Evolutionary conservation across 2,329 filamentous ascomycete species (phyloP), one percentile per base, ranked within the genome.

Genomic region (Ustilaginoidea virens): DNA sequence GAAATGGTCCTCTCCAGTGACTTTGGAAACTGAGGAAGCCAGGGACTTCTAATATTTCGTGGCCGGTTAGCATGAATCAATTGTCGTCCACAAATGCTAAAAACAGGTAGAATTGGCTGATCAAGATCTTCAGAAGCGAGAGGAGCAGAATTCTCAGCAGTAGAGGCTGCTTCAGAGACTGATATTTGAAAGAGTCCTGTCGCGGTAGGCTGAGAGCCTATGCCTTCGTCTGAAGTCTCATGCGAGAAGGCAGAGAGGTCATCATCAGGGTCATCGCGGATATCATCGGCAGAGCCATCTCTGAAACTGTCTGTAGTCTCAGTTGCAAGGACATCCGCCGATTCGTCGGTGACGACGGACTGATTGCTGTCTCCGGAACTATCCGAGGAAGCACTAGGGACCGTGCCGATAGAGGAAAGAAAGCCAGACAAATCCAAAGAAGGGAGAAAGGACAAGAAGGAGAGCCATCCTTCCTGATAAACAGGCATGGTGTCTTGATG

Each of bases 21-120:
- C n/a, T 25, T 28, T 11, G 25, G 28, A 13, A 33, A 33, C 14
- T 28, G 21, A 18, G 32, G 32, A 10, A 31, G 28, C 28, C 28
- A 31, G 22, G 28, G 32, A 18, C 32, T 17, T 10, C 28, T 31
- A 25, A 9, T n/a, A 23, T 33, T 26, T 14, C 28, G 22, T 24
- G 25, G 32, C 20, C 25, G 28, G 28, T 30, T 20, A 33, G 32
- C 28, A 25, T n/a, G 18, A 27, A 14, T 28, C n/a, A 19, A 13
- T 8, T 17, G 12, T 27, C n/a, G 16, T 11, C 14, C 7, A 15
- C 13, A 6, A n/a, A 18, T 24, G n/a, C 16, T 17, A 19, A 16
- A 17, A 5, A 11, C 16, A 10, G 5, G 13, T 18, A n/a, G n/a
- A n/a, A n/a, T n/a, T n/a, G n/a, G n/a, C n/a, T n/a, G n/a, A n/a